These are phyloP conservation scores for Periconia macrospinosa DNA, from an alignment of 2,329 filamentous ascomycete species.

Conservation along the genomic window DNA sequence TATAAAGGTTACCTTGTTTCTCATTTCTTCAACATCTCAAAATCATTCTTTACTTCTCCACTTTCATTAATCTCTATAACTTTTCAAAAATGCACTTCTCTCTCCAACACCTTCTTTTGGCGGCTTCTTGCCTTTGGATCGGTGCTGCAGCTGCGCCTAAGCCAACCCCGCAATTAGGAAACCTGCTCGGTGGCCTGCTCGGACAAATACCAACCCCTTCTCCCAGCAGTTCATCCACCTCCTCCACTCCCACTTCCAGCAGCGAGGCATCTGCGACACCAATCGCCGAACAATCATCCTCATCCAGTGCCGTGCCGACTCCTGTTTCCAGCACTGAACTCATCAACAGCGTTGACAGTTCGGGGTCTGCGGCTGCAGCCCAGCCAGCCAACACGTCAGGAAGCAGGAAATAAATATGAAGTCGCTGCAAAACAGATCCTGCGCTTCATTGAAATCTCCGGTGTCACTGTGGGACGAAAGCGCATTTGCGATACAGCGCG, in stretches of 20 bases:
- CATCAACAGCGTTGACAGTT: neutral
- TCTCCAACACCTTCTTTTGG: no score
- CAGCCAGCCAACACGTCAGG: neutral
- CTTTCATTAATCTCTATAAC: no score
- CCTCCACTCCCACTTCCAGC: no score
- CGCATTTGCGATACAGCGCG: no score
- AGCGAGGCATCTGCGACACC: neutral
- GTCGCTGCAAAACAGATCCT: no score
- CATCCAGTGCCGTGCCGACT: neutral
- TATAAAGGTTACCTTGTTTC: no score
- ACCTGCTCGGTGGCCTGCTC: neutral
- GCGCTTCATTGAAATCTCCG: no score
- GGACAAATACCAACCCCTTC: neutral
- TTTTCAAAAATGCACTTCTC: no score
- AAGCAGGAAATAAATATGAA: neutral
- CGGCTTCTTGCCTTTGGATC: neutral
- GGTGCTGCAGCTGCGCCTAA: neutral
- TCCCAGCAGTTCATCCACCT: neutral
- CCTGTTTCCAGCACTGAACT: neutral
- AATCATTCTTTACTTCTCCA: no score
- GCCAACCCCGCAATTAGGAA: neutral
- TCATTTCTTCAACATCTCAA: no score
- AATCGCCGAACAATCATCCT: neutral
- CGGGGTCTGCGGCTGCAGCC: neutral
- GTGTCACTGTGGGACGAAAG: no score